Percentiles rank a stretch among this genome's conserved stretches.
Evolutionary conservation across 1,284 basidiomycete species (phyloP).

Genomic region (Papiliotrema fonsecae): DNA sequence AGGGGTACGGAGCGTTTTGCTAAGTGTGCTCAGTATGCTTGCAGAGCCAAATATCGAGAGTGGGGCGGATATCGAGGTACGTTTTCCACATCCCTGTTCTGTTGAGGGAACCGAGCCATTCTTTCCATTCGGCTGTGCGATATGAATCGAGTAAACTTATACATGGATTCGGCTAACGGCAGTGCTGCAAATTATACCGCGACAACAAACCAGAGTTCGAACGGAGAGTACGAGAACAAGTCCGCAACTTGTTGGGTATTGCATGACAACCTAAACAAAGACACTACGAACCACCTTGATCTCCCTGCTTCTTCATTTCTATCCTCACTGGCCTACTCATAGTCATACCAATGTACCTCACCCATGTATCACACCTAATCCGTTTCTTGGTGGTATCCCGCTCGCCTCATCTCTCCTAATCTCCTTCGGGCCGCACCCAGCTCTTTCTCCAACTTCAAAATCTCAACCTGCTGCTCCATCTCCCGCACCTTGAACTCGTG

Average conservation of each 20-base stretch:
- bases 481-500: slow-evolving; percentile 96
- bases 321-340: background rate
- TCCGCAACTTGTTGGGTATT: slow-evolving; percentile 51
- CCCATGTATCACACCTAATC: slow-evolving; percentile 15
- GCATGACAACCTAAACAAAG: background rate
- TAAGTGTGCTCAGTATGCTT: slow-evolving; percentile 98
- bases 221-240: slow-evolving; percentile 50
- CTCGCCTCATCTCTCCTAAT: slow-evolving; percentile 82
- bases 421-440: slow-evolving; percentile 79
- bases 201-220: slow-evolving; percentile 65
- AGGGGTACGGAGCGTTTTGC: slow-evolving; percentile 84
- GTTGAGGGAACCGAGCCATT: background rate
- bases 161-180: background rate
- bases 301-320: background rate
- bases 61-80: slow-evolving; percentile 86
- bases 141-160: too few relatives aligned
- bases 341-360: background rate
- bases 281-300: background rate
- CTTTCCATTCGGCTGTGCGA: too few relatives aligned
- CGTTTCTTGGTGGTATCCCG: slow-evolving; percentile 58
- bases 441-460: slow-evolving; percentile 93
- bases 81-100: slow-evolving; percentile 1
- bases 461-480: slow-evolving; percentile 99
- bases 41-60: slow-evolving; percentile 99
- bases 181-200: slow-evolving; percentile 87